These are phyloP conservation scores for Pittosporum tobira DNA, from an alignment of 129 eudicot genomes.

Conservation along the genomic window DNA sequence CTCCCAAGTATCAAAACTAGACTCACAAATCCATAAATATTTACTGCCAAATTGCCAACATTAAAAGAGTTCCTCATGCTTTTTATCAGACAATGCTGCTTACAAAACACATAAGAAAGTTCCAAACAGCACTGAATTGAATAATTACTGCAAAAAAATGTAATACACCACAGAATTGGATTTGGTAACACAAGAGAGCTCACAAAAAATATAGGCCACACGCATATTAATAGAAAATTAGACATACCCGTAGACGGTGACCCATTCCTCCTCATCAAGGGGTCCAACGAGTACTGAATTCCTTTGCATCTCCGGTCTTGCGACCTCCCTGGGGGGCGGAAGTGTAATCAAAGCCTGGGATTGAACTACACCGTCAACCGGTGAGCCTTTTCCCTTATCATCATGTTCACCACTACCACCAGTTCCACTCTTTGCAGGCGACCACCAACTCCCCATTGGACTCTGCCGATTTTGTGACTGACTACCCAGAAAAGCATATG, in stretches of 20 bases:
- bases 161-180: too few relatives aligned
- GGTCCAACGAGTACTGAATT: conserved; percentile 47
- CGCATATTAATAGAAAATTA: neutral
- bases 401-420: conserved; percentile 49
- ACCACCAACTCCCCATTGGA: conserved; percentile 70
- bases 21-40: neutral
- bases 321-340: conserved; percentile 92
- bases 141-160: too few relatives aligned
- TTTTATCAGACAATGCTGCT: neutral
- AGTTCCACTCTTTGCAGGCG: conserved; percentile 44
- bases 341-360: conserved; percentile 61
- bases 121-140: neutral
- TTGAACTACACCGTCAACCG: conserved; percentile 89
- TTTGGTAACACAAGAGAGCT: neutral
- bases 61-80: too few relatives aligned
- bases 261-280: conserved; percentile 95
- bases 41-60: too few relatives aligned
- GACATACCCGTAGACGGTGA: conserved; percentile 87
- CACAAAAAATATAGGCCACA: neutral
- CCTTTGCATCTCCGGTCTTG: conserved; percentile 75
- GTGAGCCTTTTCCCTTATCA: conserved; percentile 85
- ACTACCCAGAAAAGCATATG: conserved; percentile 30
- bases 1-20: neutral
- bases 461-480: conserved; percentile 51
- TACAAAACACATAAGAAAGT: neutral